phyloP scores from a whole-genome alignment of 108 stramenopile species.

The Pinguiococcus pyrenoidosus region DNA sequence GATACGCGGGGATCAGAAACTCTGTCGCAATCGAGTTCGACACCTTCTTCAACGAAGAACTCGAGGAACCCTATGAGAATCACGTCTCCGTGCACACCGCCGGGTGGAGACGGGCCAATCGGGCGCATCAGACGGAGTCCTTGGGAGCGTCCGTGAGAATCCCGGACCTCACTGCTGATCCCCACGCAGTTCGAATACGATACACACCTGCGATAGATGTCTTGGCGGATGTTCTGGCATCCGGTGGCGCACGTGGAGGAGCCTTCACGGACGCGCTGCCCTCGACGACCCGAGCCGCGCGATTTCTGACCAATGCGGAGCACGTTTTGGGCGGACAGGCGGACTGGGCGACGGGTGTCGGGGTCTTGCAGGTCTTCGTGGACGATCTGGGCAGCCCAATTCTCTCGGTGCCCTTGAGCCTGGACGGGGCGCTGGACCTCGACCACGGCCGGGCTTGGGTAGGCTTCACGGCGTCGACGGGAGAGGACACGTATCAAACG shows the following conservation, averaged over 20 bases:
- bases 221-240: too few species aligned
- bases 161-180: conserved; percentile 37
- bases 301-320: conserved; percentile 20
- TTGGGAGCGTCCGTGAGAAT: conserved; percentile 26
- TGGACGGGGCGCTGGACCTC: conserved; percentile 26
- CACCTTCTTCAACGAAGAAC: conserved; percentile 41
- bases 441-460: conserved; percentile 47
- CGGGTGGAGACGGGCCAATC: conserved; percentile 9
- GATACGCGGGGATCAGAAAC: conserved; percentile 47
- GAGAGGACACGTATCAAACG: conserved; percentile 37
- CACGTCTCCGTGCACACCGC: conserved; percentile 41
- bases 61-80: conserved; percentile 42
- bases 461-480: conserved; percentile 51
- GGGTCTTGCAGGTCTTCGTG: conserved; percentile 38
- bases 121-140: conserved; percentile 24
- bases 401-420: conserved; percentile 38
- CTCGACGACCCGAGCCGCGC: conserved; percentile 4
- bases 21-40: conserved; percentile 51
- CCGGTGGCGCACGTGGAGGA: too few species aligned
- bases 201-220: conserved; percentile 33
- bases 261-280: conserved; percentile 4
- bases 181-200: conserved; percentile 15
- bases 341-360: conserved; percentile 38
- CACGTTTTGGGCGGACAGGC: conserved; percentile 11
- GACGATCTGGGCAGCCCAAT: conserved; percentile 33